These are phyloP conservation scores for Porphyrellus cyaneotinctus DNA, from an alignment of 768 basidiomycete species.

Conservation along the genomic window DNA sequence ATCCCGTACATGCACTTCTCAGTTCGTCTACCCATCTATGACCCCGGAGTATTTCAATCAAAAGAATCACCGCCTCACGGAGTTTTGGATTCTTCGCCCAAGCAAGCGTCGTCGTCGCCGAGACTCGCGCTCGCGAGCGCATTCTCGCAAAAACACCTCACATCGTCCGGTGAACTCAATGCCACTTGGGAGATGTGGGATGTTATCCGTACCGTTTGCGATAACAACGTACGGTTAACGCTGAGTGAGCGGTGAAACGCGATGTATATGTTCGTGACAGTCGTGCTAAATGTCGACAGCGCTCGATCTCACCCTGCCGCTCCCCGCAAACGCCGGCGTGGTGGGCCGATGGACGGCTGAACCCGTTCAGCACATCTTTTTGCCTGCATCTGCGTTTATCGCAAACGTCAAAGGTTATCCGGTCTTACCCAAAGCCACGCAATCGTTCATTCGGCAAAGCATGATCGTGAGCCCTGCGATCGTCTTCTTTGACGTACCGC, in stretches of 20 bases:
- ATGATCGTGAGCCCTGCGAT: slow-evolving; percentile 61
- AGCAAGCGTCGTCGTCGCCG: slow-evolving; percentile 12
- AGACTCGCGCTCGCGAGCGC: slow-evolving; percentile 12
- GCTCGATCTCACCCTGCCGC: slow-evolving; percentile 84
- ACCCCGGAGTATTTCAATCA: slow-evolving; percentile 57
- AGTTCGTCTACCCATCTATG: slow-evolving; percentile 79
- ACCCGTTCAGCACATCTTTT: slow-evolving; percentile 81
- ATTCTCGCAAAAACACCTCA: slow-evolving; percentile 25
- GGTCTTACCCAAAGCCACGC: slow-evolving; percentile 89
- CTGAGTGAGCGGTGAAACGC: slow-evolving; percentile 60
- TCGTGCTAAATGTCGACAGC: slow-evolving; percentile 46
- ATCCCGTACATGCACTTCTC: slow-evolving; percentile 75
- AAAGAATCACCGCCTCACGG: slow-evolving; percentile 27
- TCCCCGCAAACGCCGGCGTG: slow-evolving; percentile 73
- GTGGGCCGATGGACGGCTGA: slow-evolving; percentile 91
- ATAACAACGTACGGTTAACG: slow-evolving; percentile 70
- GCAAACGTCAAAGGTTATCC: slow-evolving; percentile 96
- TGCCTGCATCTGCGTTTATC: slow-evolving; percentile 90
- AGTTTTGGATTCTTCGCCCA: slow-evolving; percentile 25
- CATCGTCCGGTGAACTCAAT: slow-evolving; percentile 49
- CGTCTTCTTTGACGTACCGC: slow-evolving; percentile 14
- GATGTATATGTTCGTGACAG: not conserved
- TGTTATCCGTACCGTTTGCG: slow-evolving; percentile 83
- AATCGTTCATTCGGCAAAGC: slow-evolving; percentile 84
- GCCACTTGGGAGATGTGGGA: slow-evolving; percentile 99